Evolutionary conservation across 2,329 filamentous ascomycete species (phyloP).

Genomic region (Botrytis hyacinthi): DNA sequence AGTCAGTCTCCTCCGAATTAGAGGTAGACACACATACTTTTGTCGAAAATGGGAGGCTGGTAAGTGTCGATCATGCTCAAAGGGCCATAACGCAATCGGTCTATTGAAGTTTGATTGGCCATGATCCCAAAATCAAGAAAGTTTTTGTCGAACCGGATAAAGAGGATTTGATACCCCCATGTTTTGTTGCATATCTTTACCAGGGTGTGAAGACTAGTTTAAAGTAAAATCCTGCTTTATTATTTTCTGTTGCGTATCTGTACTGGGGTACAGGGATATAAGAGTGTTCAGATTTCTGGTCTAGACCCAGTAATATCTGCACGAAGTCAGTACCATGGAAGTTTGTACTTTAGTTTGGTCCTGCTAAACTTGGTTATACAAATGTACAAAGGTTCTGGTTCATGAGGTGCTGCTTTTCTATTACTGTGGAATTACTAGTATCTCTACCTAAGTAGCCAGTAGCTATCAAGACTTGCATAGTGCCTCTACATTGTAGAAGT

Average conservation of each 20-base stretch:
- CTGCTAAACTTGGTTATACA: not conserved
- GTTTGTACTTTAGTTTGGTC: not conserved
- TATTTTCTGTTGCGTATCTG: not conserved
- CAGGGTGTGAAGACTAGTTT: not conserved
- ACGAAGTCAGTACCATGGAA: not conserved
- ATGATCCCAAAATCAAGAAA: not conserved
- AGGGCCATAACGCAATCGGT: not conserved
- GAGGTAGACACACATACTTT: not conserved
- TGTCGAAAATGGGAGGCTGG: not conserved
- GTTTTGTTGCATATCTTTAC: not conserved
- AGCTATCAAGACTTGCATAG: too few relatives aligned
- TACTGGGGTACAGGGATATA: constrained; percentile 1
- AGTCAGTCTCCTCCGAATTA: not conserved
- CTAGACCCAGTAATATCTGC: not conserved
- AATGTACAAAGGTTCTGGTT: not conserved
- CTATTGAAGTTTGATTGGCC: not conserved
- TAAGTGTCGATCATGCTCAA: not conserved
- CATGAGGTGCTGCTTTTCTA: not conserved
- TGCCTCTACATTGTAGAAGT: not conserved
- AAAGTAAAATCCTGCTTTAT: not conserved
- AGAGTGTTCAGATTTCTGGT: not conserved
- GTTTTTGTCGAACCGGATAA: not conserved
- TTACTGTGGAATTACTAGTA: not conserved
- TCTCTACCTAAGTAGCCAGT: not conserved
- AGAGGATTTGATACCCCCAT: not conserved